These are phyloP conservation scores for Ascobolus immersus DNA, from an alignment of 495 filamentous ascomycete genomes.

Conservation along the genomic window DNA sequence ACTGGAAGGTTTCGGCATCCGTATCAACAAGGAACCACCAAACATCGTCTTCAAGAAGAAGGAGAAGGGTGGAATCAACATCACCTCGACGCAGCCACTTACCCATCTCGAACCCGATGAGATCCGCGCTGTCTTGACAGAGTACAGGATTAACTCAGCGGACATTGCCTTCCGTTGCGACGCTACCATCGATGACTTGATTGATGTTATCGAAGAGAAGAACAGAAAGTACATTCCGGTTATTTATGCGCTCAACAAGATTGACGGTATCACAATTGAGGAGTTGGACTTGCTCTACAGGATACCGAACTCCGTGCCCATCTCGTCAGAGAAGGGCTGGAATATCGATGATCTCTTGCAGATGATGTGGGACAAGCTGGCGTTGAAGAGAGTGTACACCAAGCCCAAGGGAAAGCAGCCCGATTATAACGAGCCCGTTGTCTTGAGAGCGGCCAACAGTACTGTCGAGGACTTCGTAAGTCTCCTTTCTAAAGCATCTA, in stretches of 20 bases:
- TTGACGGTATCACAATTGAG: constrained; percentile 91
- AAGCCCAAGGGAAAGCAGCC: constrained; percentile 91
- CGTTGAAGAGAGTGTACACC: constrained; percentile 76
- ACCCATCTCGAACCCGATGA: constrained; percentile 86
- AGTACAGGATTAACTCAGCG: constrained; percentile 89
- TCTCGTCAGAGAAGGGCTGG: constrained; percentile 92
- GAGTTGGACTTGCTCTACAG: constrained; percentile 88
- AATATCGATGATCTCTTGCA: constrained; percentile 93
- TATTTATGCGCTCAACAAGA: constrained; percentile 96
- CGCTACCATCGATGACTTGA: constrained; percentile 73
- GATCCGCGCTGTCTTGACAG: constrained; percentile 89
- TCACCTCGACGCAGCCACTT: constrained; percentile 75
- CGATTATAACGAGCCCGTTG: constrained; percentile 78
- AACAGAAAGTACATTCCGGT: constrained; percentile 89
- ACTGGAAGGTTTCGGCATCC: constrained; percentile 88
- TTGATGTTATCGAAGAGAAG: constrained; percentile 90
- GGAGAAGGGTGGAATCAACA: constrained; percentile 87
- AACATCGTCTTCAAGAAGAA: constrained; percentile 99
- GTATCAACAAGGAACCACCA: constrained; percentile 88
- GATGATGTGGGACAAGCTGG: constrained; percentile 94
- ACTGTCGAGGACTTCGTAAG: constrained; percentile 93
- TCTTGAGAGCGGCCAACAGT: constrained; percentile 53
- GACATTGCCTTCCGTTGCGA: constrained; percentile 97
- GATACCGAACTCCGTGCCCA: constrained; percentile 87
- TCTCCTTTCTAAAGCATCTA: constrained; percentile 16